Conservation (phyloP, 352 stramenopile genomes). For the Blastocystis sp. region DNA sequence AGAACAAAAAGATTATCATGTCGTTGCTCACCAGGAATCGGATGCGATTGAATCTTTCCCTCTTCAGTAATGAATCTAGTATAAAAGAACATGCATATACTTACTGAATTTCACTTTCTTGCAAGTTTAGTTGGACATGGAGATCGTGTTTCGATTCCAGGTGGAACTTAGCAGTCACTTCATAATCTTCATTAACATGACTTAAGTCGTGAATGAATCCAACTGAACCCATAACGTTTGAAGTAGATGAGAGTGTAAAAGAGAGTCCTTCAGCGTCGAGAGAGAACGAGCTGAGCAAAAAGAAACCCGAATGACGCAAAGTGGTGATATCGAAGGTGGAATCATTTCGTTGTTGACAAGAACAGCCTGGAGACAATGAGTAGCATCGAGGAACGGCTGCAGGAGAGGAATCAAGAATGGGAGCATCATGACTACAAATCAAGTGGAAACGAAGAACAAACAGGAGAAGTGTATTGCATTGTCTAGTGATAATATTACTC, state of each 20-base stretch:
- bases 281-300: background rate
- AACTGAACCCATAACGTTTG: background rate
- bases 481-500: too few species aligned
- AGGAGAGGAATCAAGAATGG: too few species aligned
- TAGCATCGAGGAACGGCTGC: too few species aligned
- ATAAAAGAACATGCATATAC: background rate
- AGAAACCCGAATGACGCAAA: background rate
- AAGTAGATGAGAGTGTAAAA: background rate
- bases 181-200: background rate
- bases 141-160: background rate
- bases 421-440: too few species aligned
- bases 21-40: background rate
- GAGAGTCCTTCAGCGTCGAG: background rate
- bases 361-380: too few species aligned
- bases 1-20: background rate
- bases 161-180: background rate
- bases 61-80: background rate
- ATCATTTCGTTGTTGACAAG: too few species aligned
- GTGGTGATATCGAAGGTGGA: background rate
- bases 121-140: background rate
- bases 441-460: too few species aligned
- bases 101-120: background rate
- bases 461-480: too few species aligned
- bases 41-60: background rate
- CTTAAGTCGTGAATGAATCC: background rate